A percentile compares a stretch with the other conserved stretches of the same genome.
Evolutionary conservation across 257 asterid genomes (phyloP).

Genomic region (Voacanga thouarsii): DNA sequence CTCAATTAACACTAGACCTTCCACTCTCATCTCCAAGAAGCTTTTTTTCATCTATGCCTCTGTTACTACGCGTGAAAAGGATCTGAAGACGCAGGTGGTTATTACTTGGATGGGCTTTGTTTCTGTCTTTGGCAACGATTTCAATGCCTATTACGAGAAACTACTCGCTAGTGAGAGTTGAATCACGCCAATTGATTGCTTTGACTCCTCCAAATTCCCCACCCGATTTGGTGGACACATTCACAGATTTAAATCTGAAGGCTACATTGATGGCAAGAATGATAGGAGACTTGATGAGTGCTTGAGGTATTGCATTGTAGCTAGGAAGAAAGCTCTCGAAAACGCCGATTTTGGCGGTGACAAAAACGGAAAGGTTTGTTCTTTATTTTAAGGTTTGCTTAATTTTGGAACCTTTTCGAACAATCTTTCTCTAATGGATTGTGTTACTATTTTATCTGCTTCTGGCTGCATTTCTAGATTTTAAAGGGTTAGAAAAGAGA

Average conservation of each 20-base stretch:
- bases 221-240: conserved; percentile 59
- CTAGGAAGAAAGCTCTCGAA: conserved; percentile 53
- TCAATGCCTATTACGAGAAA: conserved; percentile 43
- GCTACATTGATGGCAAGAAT: conserved; percentile 58
- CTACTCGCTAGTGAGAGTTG: conserved; percentile 52
- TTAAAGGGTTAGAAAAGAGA: not conserved
- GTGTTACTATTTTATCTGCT: not conserved
- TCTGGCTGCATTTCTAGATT: not conserved
- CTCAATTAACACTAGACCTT: conserved; percentile 24
- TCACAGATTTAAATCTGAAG: conserved; percentile 46
- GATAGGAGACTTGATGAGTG: conserved; percentile 57
- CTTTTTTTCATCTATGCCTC: conserved; percentile 29
- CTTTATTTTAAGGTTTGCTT: not conserved
- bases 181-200: conserved; percentile 44
- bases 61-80: conserved; percentile 34
- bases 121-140: conserved; percentile 54
- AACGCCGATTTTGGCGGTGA: conserved; percentile 47
- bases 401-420: not conserved
- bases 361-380: conserved; percentile 29
- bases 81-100: conserved; percentile 52
- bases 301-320: conserved; percentile 51
- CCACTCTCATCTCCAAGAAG: conserved; percentile 14
- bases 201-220: conserved; percentile 54
- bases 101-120: conserved; percentile 57
- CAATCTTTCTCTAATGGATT: not conserved